phyloP scores from a whole-genome alignment of 2,329 filamentous ascomycete genomes.

The Huntiella bhutanensis region DNA sequence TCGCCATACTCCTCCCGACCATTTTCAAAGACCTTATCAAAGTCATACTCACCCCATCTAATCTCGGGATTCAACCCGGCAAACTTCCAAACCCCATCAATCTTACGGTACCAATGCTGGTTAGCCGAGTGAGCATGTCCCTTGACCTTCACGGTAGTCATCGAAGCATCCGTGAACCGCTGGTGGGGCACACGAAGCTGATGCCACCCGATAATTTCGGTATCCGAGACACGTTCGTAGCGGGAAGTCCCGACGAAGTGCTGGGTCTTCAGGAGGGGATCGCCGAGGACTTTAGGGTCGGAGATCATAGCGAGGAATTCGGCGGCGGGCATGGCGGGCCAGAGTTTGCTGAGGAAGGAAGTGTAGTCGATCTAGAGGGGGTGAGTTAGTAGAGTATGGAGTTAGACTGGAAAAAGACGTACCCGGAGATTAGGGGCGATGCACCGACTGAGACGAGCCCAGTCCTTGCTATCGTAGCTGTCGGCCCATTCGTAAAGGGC shows the following conservation, averaged over 20 bases:
- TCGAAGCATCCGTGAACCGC: slow-evolving; percentile 33
- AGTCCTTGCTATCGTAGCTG: slow-evolving; percentile 49
- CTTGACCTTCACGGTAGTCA: slow-evolving; percentile 32
- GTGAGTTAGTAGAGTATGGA: background rate
- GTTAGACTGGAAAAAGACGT: background rate
- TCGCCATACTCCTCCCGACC: slow-evolving; percentile 12
- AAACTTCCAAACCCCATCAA: slow-evolving; percentile 43
- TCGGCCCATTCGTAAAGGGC: slow-evolving; percentile 38
- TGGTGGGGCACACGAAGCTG: slow-evolving; percentile 44
- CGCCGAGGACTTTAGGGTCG: slow-evolving; percentile 36
- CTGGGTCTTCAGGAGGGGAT: slow-evolving; percentile 43
- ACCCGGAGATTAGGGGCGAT: slow-evolving; percentile 32
- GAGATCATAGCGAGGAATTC: slow-evolving; percentile 45
- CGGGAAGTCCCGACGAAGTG: slow-evolving; percentile 42
- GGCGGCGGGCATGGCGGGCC: slow-evolving; percentile 40
- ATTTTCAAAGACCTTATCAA: slow-evolving; percentile 32
- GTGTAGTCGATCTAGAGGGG: slow-evolving; percentile 49
- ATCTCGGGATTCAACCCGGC: slow-evolving; percentile 36
- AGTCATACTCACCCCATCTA: slow-evolving; percentile 38
- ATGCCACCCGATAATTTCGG: slow-evolving; percentile 39
- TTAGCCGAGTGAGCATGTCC: slow-evolving; percentile 41
- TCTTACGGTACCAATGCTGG: slow-evolving; percentile 37
- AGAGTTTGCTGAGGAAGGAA: slow-evolving; percentile 38
- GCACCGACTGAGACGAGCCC: slow-evolving; percentile 37
- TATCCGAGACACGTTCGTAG: slow-evolving; percentile 38